A percentile compares a stretch with the other conserved stretches of the same genome.
Conservation (phyloP, 192 early-diverging fungal species). For the Gigaspora rosea region DNA sequence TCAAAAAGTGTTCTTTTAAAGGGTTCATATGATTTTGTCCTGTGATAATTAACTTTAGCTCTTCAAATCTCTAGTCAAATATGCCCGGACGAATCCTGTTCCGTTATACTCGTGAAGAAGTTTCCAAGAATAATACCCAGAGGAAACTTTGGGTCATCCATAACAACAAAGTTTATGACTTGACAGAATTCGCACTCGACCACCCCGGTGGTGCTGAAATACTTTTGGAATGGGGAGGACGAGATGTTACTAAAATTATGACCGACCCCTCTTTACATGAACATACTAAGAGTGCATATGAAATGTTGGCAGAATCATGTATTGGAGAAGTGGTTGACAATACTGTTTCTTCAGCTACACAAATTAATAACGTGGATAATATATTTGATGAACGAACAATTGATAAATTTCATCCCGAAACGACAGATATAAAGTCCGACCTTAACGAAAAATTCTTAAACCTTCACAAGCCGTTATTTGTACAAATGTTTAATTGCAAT, state of each 20-base stretch:
- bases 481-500: conserved; percentile 71
- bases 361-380: conserved; percentile 13
- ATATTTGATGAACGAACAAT: conserved; percentile 7
- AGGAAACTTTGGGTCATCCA: conserved; percentile 82
- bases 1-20: no score
- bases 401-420: conserved; percentile 45
- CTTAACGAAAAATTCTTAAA: conserved; percentile 79
- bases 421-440: conserved; percentile 49
- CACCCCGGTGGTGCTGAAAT: conserved; percentile 94
- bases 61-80: background rate
- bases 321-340: conserved; percentile 60
- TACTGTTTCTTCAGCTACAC: background rate
- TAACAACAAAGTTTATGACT: conserved; percentile 82
- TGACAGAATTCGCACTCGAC: conserved; percentile 84
- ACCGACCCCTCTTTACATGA: conserved; percentile 71
- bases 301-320: conserved; percentile 79
- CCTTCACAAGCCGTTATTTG: conserved; percentile 74
- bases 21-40: no score
- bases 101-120: conserved; percentile 58
- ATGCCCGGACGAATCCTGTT: conserved; percentile 32
- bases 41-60: no score
- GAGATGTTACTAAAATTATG: conserved; percentile 81
- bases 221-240: conserved; percentile 84
- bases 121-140: conserved; percentile 69
- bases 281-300: conserved; percentile 85